Percentiles rank a stretch among this genome's conserved stretches.
Conservation (phyloP, 192 early-diverging fungal species). For the Linnemannia schmuckeri region DNA sequence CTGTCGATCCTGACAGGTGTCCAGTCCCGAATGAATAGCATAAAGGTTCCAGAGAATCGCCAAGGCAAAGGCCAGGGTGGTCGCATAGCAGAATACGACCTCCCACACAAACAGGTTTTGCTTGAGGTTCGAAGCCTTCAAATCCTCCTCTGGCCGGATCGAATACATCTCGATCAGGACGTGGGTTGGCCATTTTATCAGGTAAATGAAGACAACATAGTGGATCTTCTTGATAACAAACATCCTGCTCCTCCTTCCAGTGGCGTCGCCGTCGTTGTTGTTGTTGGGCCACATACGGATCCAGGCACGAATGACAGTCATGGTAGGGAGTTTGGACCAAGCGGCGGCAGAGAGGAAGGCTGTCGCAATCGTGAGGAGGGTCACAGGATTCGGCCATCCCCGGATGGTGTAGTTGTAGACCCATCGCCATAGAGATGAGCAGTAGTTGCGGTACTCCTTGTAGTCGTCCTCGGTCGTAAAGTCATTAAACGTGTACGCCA, state of each 20-base stretch:
- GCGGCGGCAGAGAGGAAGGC: background rate
- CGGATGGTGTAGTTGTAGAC: too few species aligned
- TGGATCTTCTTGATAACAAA: background rate
- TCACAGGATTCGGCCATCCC: too few species aligned
- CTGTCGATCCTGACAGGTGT: too few species aligned
- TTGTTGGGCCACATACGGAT: background rate
- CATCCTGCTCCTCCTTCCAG: background rate
- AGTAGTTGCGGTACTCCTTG: too few species aligned
- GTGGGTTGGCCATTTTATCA: background rate
- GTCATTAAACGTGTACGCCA: too few species aligned
- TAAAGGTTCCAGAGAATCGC: background rate
- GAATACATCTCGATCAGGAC: background rate
- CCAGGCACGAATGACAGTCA: background rate
- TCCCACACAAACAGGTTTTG: background rate
- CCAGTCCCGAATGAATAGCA: background rate
- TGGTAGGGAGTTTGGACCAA: background rate
- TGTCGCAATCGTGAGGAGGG: background rate
- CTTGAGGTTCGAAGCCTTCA: background rate
- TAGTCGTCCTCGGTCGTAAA: too few species aligned
- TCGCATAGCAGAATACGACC: too few species aligned
- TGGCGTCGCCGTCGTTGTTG: background rate
- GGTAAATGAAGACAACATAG: background rate
- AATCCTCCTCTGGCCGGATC: background rate
- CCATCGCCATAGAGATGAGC: too few species aligned
- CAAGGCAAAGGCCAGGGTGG: background rate